Conservation (phyloP, 768 basidiomycete species). For the Boletus rubescentipes region DNA sequence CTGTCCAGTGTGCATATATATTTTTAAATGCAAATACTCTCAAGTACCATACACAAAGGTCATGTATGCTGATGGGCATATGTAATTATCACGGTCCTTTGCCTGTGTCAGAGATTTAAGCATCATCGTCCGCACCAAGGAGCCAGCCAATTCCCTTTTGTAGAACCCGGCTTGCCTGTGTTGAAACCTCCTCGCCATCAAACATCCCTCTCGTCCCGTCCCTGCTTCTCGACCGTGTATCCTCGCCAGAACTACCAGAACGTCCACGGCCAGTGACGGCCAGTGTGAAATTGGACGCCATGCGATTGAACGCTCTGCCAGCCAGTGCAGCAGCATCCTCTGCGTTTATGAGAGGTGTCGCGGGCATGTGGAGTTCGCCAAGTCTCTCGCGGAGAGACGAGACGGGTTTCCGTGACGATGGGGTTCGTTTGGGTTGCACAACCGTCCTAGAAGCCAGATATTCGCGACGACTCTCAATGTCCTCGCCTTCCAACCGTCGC, state of each 20-base stretch:
- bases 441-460: constrained; percentile 31
- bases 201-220: constrained; percentile 42
- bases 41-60: constrained; percentile 15
- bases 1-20: constrained; percentile 27
- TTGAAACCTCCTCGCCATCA: constrained; percentile 61
- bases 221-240: constrained; percentile 34
- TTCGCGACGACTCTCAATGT: constrained; percentile 51
- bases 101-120: neutral
- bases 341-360: constrained; percentile 65
- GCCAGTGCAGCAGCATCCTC: constrained; percentile 82
- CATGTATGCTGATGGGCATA: constrained; percentile 15
- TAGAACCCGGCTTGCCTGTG: constrained; percentile 75
- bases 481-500: constrained; percentile 71
- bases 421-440: constrained; percentile 12
- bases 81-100: constrained; percentile 12
- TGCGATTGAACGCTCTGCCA: constrained; percentile 71
- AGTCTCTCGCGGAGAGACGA: constrained; percentile 61
- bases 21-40: constrained; percentile 18
- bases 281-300: constrained; percentile 76
- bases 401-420: constrained; percentile 36
- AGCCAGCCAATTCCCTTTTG: constrained; percentile 96
- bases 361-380: constrained; percentile 65
- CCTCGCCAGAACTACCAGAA: constrained; percentile 20
- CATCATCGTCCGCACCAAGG: constrained; percentile 74
- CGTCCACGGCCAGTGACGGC: constrained; percentile 46